These are phyloP conservation scores for Candida glucosophila DNA, from an alignment of 1,139 yeast species.

Conservation along the genomic window DNA sequence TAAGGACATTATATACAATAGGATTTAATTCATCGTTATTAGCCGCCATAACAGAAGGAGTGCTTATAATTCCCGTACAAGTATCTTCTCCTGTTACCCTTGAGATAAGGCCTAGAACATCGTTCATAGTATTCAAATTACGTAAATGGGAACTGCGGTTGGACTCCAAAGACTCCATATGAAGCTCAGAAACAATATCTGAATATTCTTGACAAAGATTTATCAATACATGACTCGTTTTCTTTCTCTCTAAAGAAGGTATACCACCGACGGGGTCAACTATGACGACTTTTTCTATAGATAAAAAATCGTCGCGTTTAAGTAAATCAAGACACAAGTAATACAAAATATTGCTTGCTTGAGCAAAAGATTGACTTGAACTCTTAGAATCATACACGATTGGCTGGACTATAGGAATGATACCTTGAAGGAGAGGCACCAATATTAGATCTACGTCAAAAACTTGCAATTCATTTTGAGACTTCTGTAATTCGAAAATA, in stretches of 20 bases:
- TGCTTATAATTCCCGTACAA: constrained; percentile 34
- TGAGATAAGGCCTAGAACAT: constrained; percentile 22
- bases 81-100: constrained; percentile 27
- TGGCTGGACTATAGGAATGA: constrained; percentile 58
- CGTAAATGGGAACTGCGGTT: constrained; percentile 42
- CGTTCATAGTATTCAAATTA: constrained; percentile 49
- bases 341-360: constrained; percentile 24
- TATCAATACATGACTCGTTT: constrained; percentile 80
- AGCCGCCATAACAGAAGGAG: constrained; percentile 37
- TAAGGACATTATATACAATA: constrained; percentile 74
- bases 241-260: constrained; percentile 75
- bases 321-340: constrained; percentile 21
- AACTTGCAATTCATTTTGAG: constrained; percentile 9
- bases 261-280: constrained; percentile 86
- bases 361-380: constrained; percentile 19
- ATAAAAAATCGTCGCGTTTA: constrained; percentile 23
- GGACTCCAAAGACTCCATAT: constrained; percentile 38
- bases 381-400: constrained; percentile 36
- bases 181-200: constrained; percentile 55
- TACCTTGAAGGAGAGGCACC: constrained; percentile 35
- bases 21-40: constrained; percentile 57
- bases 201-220: constrained; percentile 78
- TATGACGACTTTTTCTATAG: constrained; percentile 73
- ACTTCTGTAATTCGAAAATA: constrained; percentile 10
- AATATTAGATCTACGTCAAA: constrained; percentile 26